Conservation (phyloP, 2,329 filamentous ascomycete species). For the Neoarthrinium moseri region DNA sequence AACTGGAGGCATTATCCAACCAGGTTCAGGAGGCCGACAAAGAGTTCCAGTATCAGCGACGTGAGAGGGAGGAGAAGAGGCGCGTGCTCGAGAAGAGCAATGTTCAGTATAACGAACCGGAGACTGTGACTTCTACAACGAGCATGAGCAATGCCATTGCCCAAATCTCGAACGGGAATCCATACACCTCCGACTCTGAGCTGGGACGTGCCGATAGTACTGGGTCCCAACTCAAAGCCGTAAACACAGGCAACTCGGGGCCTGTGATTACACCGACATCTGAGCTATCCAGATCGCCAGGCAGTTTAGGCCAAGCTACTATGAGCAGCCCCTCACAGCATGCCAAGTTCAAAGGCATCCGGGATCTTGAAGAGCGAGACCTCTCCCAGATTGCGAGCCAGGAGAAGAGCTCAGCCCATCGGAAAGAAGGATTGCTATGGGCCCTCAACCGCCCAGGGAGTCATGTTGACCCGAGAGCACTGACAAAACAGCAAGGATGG, state of each 20-base stretch:
- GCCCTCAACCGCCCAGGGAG: conserved; percentile 88
- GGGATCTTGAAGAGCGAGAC: conserved; percentile 86
- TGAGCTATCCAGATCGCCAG: conserved; percentile 58
- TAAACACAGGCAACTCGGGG: conserved; percentile 43
- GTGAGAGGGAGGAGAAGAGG: conserved; percentile 94
- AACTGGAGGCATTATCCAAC: conserved; percentile 81
- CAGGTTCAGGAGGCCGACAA: conserved; percentile 95
- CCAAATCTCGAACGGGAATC: conserved; percentile 41
- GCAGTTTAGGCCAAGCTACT: conserved; percentile 44
- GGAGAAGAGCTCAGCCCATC: conserved; percentile 64
- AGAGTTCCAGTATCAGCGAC: conserved; percentile 91
- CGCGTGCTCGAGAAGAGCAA: conserved; percentile 86
- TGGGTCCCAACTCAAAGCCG: conserved; percentile 61
- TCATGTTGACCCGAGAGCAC: conserved; percentile 89
- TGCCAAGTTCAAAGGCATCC: conserved; percentile 82
- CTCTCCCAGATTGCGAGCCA: conserved; percentile 47
- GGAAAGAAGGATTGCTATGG: conserved; percentile 95
- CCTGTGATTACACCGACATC: conserved; percentile 27
- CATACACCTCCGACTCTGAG: conserved; percentile 63
- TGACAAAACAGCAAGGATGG: conserved; percentile 98
- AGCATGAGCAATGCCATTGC: conserved; percentile 27
- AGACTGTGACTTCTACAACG: conserved; percentile 47
- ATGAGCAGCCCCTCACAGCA: conserved; percentile 49
- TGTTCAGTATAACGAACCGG: conserved; percentile 68
- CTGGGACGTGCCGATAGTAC: conserved; percentile 73